phyloP scores from a whole-genome alignment of 257 asterid species.

The Ehretia macrophylla region DNA sequence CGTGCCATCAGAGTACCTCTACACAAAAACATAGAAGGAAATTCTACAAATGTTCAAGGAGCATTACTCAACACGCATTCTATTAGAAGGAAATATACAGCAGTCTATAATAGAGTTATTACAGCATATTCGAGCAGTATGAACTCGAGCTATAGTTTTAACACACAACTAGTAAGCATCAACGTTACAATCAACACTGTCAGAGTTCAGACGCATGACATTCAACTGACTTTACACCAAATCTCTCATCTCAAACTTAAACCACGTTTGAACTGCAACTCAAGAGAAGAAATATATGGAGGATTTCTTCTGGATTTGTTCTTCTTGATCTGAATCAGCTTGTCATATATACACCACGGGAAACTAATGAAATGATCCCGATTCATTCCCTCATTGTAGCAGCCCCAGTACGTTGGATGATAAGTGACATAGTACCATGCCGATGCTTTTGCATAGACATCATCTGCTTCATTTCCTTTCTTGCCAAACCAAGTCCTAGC shows the following conservation, averaged over 20 bases:
- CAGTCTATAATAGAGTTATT: no score
- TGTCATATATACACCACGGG: slow-evolving; percentile 18
- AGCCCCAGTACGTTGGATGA: slow-evolving; percentile 16
- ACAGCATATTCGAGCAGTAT: no score
- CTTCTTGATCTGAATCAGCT: slow-evolving; percentile 14
- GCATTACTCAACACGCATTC: no score
- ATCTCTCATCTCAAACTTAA: not conserved
- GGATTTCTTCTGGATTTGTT: not conserved
- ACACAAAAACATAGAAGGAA: no score
- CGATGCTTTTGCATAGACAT: slow-evolving; percentile 60
- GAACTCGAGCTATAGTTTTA: no score
- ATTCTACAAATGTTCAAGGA: no score
- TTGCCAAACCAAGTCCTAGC: slow-evolving; percentile 55
- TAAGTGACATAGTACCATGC: slow-evolving; percentile 36
- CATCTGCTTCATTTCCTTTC: slow-evolving; percentile 33
- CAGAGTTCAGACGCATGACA: not conserved
- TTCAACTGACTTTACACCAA: not conserved
- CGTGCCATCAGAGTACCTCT: no score
- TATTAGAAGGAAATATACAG: no score
- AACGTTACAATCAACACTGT: not conserved
- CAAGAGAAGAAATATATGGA: not conserved
- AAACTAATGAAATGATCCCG: slow-evolving; percentile 15
- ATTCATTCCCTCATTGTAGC: slow-evolving; percentile 14
- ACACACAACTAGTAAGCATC: not conserved
- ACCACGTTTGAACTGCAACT: not conserved